A percentile compares a stretch with the other conserved stretches of the same genome.
These are phyloP conservation scores for Meripilus lineatus DNA, from an alignment of 1,284 basidiomycete genomes.

Conservation along the genomic window DNA sequence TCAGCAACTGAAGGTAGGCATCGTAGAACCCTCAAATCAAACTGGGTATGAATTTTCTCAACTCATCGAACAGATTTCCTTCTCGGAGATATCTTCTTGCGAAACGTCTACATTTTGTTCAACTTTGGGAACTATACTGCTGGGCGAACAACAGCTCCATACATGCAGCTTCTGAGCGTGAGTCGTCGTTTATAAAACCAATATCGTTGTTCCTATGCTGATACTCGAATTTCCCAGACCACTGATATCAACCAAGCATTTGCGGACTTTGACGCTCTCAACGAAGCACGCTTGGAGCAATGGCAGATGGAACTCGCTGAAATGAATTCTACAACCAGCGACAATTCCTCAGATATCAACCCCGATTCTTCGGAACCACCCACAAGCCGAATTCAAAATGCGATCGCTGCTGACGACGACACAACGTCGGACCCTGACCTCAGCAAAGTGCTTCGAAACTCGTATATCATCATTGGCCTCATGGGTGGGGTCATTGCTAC, in stretches of 20 bases:
- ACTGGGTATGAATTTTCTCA: neutral
- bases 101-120: slow-evolving; percentile 19
- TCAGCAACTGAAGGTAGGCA: neutral
- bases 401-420: neutral
- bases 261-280: slow-evolving; percentile 1
- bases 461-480: slow-evolving; percentile 2
- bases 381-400: neutral
- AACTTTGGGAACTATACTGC: slow-evolving; percentile 15
- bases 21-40: neutral
- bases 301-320: neutral
- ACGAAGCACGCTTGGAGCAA: neutral
- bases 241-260: slow-evolving; percentile 1
- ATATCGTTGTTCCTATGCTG: neutral
- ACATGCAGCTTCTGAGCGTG: slow-evolving; percentile 17
- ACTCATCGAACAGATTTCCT: slow-evolving; percentile 9
- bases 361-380: neutral
- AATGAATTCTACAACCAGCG: neutral
- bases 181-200: neutral
- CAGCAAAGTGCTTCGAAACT: neutral
- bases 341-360: neutral
- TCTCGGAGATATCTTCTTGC: slow-evolving; percentile 17
- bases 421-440: neutral
- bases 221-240: neutral
- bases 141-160: slow-evolving; percentile 9
- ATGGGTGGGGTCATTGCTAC: neutral